phyloP scores from a whole-genome alignment of 768 basidiomycete genomes.

The Pholiota conissans region DNA sequence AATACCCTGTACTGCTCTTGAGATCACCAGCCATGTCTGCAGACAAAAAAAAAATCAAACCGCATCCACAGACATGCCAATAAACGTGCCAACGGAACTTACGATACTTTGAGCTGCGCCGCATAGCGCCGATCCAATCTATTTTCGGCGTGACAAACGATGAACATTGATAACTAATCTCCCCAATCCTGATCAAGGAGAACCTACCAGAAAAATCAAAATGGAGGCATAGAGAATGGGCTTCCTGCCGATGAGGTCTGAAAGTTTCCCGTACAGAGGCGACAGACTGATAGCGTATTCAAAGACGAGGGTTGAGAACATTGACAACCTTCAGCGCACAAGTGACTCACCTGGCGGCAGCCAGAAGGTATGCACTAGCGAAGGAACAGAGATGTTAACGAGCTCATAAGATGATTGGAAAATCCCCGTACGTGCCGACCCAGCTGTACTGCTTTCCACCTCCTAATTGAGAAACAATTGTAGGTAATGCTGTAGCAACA shows the following conservation, averaged over 20 bases:
- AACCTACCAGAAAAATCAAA: conserved; percentile 61
- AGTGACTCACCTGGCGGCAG: conserved; percentile 46
- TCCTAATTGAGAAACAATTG: conserved; percentile 65
- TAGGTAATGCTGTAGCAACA: conserved; percentile 75
- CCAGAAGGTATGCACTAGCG: conserved; percentile 70
- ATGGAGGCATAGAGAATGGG: conserved; percentile 70
- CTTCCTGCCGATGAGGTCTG: conserved; percentile 61
- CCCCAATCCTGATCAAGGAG: not conserved
- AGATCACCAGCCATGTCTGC: conserved; percentile 74
- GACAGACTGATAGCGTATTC: conserved; percentile 44
- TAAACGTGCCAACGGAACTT: conserved; percentile 10
- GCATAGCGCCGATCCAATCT: conserved; percentile 81
- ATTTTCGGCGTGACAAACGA: not conserved
- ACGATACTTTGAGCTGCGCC: conserved; percentile 79
- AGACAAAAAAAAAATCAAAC: not conserved
- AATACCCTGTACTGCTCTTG: conserved; percentile 80
- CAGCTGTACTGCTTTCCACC: conserved; percentile 68
- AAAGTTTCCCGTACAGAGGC: conserved; percentile 79
- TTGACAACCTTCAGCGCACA: not conserved
- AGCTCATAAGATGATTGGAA: not conserved
- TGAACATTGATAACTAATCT: not conserved
- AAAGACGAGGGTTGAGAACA: no score
- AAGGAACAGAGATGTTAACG: conserved; percentile 7
- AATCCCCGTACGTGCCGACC: conserved; percentile 59
- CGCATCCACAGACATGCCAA: not conserved